A percentile compares a stretch with the other conserved stretches of the same genome.
phyloP scores from a whole-genome alignment of 192 early-diverging fungal species.

The Backusella mclennaniae region DNA sequence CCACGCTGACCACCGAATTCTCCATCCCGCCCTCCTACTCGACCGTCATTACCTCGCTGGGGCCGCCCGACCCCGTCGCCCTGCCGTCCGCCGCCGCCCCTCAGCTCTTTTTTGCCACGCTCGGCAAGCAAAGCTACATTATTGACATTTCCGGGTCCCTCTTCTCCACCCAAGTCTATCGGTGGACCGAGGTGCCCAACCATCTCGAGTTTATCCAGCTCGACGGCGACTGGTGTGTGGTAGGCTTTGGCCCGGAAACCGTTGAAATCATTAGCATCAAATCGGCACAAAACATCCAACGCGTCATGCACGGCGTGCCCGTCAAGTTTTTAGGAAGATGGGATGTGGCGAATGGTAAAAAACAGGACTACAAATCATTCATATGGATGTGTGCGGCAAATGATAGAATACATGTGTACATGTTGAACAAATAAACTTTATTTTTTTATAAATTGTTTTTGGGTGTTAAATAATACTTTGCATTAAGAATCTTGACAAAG shows the following conservation, averaged over 20 bases:
- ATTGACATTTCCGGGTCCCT: constrained; percentile 31
- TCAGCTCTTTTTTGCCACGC: constrained; percentile 35
- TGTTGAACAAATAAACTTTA: constrained; percentile 13
- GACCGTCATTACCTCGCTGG: constrained; percentile 19
- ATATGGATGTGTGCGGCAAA: constrained; percentile 26
- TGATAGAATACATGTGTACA: constrained; percentile 31
- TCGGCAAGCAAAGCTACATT: constrained; percentile 28
- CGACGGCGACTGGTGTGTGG: constrained; percentile 19
- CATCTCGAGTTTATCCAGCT: constrained; percentile 30
- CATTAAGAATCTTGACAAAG: not conserved
- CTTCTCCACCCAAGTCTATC: constrained; percentile 26
- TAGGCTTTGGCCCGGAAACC: constrained; percentile 24
- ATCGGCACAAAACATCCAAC: constrained; percentile 18
- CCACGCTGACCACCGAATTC: constrained; percentile 28
- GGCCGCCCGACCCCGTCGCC: constrained; percentile 23
- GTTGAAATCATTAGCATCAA: constrained; percentile 28
- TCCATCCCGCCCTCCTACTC: constrained; percentile 35
- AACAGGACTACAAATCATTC: constrained; percentile 9
- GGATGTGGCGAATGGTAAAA: not conserved
- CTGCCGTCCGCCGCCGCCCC: constrained; percentile 27
- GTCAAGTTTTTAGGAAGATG: constrained; percentile 28
- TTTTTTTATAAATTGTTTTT: constrained; percentile 6
- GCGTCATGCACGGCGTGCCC: constrained; percentile 19
- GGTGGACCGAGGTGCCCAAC: constrained; percentile 21
- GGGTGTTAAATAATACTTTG: not conserved